These are phyloP conservation scores for Coemansia sp. DNA, from an alignment of 192 early-diverging fungal species.

Conservation along the genomic window DNA sequence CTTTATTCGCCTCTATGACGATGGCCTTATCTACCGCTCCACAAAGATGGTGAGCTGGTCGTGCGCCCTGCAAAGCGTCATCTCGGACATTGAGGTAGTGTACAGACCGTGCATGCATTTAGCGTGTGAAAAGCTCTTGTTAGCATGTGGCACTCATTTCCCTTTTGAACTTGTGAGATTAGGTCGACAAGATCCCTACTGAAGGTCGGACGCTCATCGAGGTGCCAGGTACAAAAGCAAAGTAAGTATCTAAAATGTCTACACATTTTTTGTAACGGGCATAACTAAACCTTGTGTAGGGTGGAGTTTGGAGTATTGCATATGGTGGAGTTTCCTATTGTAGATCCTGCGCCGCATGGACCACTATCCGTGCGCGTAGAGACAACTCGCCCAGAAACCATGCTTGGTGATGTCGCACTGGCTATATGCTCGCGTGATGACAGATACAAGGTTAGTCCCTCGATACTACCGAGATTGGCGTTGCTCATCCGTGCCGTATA, in stretches of 20 bases:
- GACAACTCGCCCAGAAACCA: conserved; percentile 97
- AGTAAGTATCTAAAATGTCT: conserved; percentile 40
- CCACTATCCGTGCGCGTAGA: conserved; percentile 79
- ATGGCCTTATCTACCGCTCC: conserved; percentile 88
- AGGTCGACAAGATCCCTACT: conserved; percentile 84
- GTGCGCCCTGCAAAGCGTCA: conserved; percentile 88
- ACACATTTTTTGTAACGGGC: neutral
- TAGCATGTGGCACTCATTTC: neutral
- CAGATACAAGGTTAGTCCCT: conserved; percentile 70
- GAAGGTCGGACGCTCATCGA: conserved; percentile 66
- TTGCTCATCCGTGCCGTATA: neutral
- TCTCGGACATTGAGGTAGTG: conserved; percentile 90
- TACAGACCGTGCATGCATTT: neutral
- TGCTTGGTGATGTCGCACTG: conserved; percentile 97
- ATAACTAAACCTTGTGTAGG: conserved; percentile 53
- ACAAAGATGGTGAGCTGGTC: conserved; percentile 97
- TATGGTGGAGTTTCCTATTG: conserved; percentile 84
- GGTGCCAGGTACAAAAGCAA: conserved; percentile 76
- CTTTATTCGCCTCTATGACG: conserved; percentile 84
- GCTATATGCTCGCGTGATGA: conserved; percentile 85
- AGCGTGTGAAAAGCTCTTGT: neutral
- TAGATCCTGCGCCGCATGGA: conserved; percentile 57
- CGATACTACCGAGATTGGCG: neutral
- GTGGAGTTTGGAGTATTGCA: conserved; percentile 96
- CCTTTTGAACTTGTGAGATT: conserved; percentile 7